Evolutionary conservation across 331 rosid genomes (phyloP).

Genomic region (Phaseolus coccineus): DNA sequence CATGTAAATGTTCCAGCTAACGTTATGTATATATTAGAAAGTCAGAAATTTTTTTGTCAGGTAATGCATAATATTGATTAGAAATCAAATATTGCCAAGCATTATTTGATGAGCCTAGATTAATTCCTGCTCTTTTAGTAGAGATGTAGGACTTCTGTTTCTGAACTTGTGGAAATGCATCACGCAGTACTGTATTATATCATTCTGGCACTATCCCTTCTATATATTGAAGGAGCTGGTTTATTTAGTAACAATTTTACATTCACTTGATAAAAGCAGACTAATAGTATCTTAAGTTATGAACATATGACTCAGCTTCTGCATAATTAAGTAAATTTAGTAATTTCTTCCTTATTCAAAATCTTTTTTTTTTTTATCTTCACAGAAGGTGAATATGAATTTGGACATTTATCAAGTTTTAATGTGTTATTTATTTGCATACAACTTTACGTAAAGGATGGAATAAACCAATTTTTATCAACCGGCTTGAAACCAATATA

Average conservation of each 20-base stretch:
- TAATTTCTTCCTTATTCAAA: neutral
- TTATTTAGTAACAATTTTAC: neutral
- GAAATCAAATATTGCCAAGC: neutral
- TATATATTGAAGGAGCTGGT: neutral
- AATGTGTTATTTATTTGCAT: neutral
- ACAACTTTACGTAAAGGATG: neutral
- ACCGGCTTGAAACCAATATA: neutral
- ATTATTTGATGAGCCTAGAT: neutral
- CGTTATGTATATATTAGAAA: neutral
- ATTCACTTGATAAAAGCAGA: conserved; percentile 27
- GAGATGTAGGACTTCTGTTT: conserved; percentile 3
- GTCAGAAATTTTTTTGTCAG: neutral
- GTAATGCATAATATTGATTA: neutral
- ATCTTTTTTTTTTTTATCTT: neutral
- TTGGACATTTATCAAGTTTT: neutral
- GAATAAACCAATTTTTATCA: neutral
- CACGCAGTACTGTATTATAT: neutral
- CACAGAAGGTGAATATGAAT: neutral
- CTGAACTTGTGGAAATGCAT: neutral
- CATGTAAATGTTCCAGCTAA: conserved; percentile 10
- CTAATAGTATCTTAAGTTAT: neutral
- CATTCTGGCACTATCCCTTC: neutral
- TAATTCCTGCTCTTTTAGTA: neutral
- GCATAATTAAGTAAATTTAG: neutral
- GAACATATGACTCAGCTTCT: neutral